A percentile compares a stretch with the other conserved stretches of the same genome.
Conservation (phyloP, 1,139 yeast genomes). For the Pichia sp. region DNA sequence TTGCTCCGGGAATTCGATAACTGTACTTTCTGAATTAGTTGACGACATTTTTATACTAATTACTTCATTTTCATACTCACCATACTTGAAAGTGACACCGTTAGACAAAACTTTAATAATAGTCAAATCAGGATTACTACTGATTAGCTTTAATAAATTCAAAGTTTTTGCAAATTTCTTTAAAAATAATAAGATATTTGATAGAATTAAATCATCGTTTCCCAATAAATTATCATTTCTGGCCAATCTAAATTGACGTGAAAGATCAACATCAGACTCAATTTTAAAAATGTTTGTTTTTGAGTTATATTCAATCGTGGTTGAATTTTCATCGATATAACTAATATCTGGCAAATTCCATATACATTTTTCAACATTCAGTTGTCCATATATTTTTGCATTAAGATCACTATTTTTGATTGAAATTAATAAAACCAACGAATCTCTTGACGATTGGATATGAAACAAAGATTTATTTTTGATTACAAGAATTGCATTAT, state of each 20-base stretch:
- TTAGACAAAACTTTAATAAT: conserved; percentile 25
- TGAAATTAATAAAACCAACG: conserved; percentile 25
- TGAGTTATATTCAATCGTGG: conserved; percentile 23
- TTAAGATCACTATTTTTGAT: conserved; percentile 21
- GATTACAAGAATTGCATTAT: conserved; percentile 23
- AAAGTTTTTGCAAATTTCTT: conserved; percentile 24
- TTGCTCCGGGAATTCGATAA: conserved; percentile 22
- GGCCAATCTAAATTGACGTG: conserved; percentile 15
- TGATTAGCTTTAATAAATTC: conserved; percentile 24
- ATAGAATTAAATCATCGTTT: conserved; percentile 16
- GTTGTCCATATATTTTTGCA: conserved; percentile 26
- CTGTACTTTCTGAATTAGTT: conserved; percentile 14
- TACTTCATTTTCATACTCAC: conserved; percentile 20
- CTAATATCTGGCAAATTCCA: conserved; percentile 23
- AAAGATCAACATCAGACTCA: conserved; percentile 22
- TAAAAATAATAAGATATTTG: conserved; percentile 20
- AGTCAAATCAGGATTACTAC: conserved; percentile 22
- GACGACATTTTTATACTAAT: conserved; percentile 20
- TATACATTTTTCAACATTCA: conserved; percentile 20
- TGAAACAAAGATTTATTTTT: conserved; percentile 26
- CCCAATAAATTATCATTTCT: not conserved
- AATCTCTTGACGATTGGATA: conserved; percentile 26
- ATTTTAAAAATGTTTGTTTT: conserved; percentile 24
- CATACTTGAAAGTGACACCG: conserved; percentile 27
- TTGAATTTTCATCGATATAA: conserved; percentile 21